phyloP scores from a whole-genome alignment of 2,329 filamentous ascomycete genomes.

The Aspergillus phoenicis region DNA sequence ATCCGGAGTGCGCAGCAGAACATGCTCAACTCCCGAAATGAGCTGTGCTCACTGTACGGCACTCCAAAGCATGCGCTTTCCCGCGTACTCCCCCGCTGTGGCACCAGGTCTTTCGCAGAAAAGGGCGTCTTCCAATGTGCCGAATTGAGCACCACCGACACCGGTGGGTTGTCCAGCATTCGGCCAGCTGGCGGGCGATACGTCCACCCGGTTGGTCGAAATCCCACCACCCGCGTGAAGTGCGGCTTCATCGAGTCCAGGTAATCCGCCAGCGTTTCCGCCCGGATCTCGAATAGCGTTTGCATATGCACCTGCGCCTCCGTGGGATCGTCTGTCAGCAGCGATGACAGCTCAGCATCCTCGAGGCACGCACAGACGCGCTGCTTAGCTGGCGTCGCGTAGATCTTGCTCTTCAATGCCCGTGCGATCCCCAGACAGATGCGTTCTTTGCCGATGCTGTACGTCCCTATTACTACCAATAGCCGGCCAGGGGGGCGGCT shows the following conservation, averaged over 20 bases:
- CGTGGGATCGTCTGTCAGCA: slow-evolving; percentile 76
- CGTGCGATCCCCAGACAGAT: slow-evolving; percentile 91
- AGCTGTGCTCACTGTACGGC: slow-evolving; percentile 94
- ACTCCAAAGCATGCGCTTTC: slow-evolving; percentile 89
- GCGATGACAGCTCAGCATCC: slow-evolving; percentile 75
- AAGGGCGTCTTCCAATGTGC: slow-evolving; percentile 77
- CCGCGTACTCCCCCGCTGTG: slow-evolving; percentile 79
- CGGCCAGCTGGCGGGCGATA: slow-evolving; percentile 73
- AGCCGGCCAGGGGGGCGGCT: slow-evolving; percentile 63
- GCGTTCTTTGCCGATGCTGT: slow-evolving; percentile 96
- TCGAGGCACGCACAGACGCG: slow-evolving; percentile 82
- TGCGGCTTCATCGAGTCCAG: slow-evolving; percentile 75
- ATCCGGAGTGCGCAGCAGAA: slow-evolving; percentile 87
- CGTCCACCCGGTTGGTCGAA: slow-evolving; percentile 92
- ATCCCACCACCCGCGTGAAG: slow-evolving; percentile 85
- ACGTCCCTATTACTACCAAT: slow-evolving; percentile 91
- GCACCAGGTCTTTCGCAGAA: slow-evolving; percentile 69
- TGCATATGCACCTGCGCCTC: slow-evolving; percentile 98
- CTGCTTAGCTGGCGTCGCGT: slow-evolving; percentile 78
- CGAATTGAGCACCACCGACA: slow-evolving; percentile 66
- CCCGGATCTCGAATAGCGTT: slow-evolving; percentile 87
- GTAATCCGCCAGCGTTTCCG: slow-evolving; percentile 88
- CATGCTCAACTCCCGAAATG: slow-evolving; percentile 89
- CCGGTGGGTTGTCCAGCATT: slow-evolving; percentile 62
- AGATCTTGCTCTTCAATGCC: slow-evolving; percentile 85